Conservation (phyloP, 2,329 filamentous ascomycete genomes). For the Cladobotryum mycophilum region DNA sequence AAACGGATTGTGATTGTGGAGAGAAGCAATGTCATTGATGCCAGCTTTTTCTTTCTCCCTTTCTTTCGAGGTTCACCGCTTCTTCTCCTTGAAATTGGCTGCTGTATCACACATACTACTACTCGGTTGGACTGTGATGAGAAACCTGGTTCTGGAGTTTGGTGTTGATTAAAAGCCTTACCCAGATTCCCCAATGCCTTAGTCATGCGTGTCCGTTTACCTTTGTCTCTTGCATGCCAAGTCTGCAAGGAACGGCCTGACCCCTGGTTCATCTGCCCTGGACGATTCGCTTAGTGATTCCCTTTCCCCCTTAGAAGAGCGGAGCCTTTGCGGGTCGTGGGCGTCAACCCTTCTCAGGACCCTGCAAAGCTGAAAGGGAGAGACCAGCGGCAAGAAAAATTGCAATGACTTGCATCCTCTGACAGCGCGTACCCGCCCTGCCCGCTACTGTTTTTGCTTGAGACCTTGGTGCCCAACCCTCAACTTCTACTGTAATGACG, state of each 20-base stretch:
- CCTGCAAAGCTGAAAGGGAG: too few relatives aligned
- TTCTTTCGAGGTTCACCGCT: conserved; percentile 6
- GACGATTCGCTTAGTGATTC: too few relatives aligned
- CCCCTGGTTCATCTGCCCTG: neutral
- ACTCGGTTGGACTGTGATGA: neutral
- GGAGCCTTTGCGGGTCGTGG: too few relatives aligned
- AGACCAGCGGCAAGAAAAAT: too few relatives aligned
- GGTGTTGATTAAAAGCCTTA: neutral
- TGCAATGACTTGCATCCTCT: too few relatives aligned
- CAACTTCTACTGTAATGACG: too few relatives aligned
- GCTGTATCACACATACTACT: neutral
- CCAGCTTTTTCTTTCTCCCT: neutral
- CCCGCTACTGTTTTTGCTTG: too few relatives aligned
- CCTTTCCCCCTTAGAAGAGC: too few relatives aligned
- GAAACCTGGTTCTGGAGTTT: neutral
- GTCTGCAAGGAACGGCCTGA: conserved; percentile 7
- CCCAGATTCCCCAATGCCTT: neutral
- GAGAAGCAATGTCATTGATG: neutral
- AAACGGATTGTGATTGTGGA: neutral
- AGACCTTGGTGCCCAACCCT: too few relatives aligned
- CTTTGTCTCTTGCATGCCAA: conserved; percentile 1
- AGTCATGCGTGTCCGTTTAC: neutral
- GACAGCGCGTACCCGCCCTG: too few relatives aligned
- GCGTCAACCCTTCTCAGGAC: too few relatives aligned
- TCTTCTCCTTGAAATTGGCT: neutral